Evolutionary conservation across 129 eudicot genomes (phyloP).

Genomic region (Dittrichia graveolens): DNA sequence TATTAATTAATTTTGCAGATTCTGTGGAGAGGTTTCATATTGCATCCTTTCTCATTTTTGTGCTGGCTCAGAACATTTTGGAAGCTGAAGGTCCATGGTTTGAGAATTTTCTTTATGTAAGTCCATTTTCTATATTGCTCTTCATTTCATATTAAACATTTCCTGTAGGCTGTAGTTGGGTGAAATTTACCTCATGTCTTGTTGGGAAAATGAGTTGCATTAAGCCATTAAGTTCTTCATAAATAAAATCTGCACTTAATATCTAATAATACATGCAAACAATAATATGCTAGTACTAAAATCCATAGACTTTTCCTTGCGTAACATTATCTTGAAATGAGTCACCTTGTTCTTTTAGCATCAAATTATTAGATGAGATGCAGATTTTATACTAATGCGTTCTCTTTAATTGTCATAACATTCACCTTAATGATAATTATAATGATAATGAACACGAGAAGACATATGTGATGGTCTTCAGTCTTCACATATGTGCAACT

Average conservation of each 20-base stretch:
- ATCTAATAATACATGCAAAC: not conserved
- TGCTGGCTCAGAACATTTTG: slow-evolving; percentile 85
- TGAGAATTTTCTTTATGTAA: slow-evolving; percentile 75
- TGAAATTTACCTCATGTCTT: not conserved
- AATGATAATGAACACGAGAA: not conserved
- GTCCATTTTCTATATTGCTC: slow-evolving; percentile 28
- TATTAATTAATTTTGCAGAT: slow-evolving; percentile 57
- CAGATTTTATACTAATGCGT: not conserved
- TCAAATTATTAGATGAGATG: slow-evolving; percentile 1
- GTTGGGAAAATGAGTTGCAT: slow-evolving; percentile 3
- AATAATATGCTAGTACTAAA: not conserved
- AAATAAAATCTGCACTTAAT: not conserved
- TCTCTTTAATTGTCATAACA: not conserved
- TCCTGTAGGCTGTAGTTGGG: slow-evolving; percentile 14
- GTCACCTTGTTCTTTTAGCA: not conserved
- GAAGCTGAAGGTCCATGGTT: slow-evolving; percentile 99
- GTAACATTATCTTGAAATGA: not conserved
- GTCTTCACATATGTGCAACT: slow-evolving; percentile 12
- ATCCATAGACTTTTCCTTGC: not conserved
- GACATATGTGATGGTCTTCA: not conserved
- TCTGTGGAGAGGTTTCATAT: slow-evolving; percentile 96
- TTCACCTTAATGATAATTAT: not conserved
- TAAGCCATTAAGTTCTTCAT: not conserved
- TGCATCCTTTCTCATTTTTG: slow-evolving; percentile 80
- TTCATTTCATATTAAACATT: too few relatives aligned